A percentile compares a stretch with the other conserved stretches of the same genome.
Evolutionary conservation across 805 yeast species (phyloP).

Genomic region (Myxozyma sirexii): DNA sequence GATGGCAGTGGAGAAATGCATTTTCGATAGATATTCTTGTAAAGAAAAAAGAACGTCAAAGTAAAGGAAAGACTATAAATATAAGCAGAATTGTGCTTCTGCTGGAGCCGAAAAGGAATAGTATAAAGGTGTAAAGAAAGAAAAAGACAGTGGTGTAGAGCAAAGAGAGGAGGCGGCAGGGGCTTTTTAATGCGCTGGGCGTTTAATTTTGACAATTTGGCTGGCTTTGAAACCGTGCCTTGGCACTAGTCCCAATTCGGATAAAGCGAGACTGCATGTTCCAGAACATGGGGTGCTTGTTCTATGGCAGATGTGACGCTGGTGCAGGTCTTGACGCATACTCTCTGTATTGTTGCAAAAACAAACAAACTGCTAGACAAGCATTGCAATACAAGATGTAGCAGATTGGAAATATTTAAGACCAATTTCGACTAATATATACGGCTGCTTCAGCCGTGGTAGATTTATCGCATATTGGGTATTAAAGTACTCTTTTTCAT

Average conservation of each 20-base stretch:
- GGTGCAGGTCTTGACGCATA: not conserved
- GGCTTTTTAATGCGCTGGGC: not conserved
- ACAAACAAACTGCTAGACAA: too few species aligned
- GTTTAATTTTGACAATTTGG: not conserved
- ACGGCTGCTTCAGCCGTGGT: too few species aligned
- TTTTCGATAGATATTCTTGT: not conserved
- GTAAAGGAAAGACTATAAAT: conserved; percentile 9
- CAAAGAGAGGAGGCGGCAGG: not conserved
- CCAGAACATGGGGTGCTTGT: not conserved
- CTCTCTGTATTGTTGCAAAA: too few species aligned
- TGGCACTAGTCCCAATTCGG: not conserved
- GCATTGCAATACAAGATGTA: too few species aligned
- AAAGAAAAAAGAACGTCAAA: not conserved
- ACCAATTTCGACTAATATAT: too few species aligned
- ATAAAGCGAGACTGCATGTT: not conserved
- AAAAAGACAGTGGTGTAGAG: not conserved
- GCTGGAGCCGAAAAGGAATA: conserved; percentile 23
- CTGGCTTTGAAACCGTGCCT: not conserved
- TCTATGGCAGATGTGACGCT: not conserved
- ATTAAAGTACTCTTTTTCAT: too few species aligned
- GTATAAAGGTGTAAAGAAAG: not conserved
- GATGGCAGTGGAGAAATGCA: conserved; percentile 8
- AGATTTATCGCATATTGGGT: too few species aligned
- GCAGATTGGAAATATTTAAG: too few species aligned
- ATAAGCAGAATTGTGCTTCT: conserved; percentile 31